A percentile compares a stretch with the other conserved stretches of the same genome.
phyloP scores from a whole-genome alignment of 1,284 basidiomycete genomes.

The Ceratobasidium theobromae region DNA sequence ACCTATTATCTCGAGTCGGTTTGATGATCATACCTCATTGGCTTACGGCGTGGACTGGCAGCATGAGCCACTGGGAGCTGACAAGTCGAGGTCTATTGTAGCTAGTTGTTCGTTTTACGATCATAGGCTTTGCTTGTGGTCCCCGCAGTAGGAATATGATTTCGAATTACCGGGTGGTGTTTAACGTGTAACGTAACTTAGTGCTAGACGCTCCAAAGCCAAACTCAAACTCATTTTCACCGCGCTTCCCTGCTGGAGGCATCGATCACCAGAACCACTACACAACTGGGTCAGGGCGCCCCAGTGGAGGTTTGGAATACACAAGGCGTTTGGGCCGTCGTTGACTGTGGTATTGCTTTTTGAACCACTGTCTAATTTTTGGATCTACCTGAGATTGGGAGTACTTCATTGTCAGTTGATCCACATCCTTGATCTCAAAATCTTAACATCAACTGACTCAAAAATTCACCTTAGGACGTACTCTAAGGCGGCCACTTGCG shows the following conservation, averaged over 20 bases:
- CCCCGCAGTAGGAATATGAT: background rate
- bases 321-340: too few relatives aligned
- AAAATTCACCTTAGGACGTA: background rate
- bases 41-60: constrained; percentile 98
- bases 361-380: background rate
- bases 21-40: constrained; percentile 78
- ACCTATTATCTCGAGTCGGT: constrained; percentile 57
- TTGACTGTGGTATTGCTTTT: too few relatives aligned
- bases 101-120: constrained; percentile 98
- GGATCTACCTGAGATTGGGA: background rate
- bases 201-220: background rate
- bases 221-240: background rate
- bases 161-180: background rate
- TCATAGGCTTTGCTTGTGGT: constrained; percentile 81
- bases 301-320: background rate
- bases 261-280: background rate
- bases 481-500: background rate
- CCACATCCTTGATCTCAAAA: too few relatives aligned
- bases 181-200: constrained; percentile 2
- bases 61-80: constrained; percentile 44
- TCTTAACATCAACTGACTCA: too few relatives aligned
- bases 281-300: too few relatives aligned
- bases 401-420: too few relatives aligned
- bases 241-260: background rate
- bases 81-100: constrained; percentile 53